phyloP scores from a whole-genome alignment of 164 flowering plant genomes.

The Tetracentron sinense region DNA sequence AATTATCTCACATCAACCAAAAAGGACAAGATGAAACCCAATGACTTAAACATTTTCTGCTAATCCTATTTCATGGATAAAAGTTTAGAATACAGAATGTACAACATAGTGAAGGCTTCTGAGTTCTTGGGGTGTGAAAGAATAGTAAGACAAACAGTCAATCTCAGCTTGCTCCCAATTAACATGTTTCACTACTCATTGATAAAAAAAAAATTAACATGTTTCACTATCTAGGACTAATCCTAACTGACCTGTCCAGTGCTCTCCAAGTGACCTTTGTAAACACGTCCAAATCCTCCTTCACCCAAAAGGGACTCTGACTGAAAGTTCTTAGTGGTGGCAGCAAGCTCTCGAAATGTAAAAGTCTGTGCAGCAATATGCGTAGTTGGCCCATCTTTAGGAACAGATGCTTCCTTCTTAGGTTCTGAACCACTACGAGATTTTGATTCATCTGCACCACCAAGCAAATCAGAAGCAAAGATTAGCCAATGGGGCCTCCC shows the following conservation, averaged over 20 bases:
- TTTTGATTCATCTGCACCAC: constrained; percentile 53
- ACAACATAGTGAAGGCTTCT: background rate
- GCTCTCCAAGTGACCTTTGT: constrained; percentile 75
- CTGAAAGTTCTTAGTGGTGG: constrained; percentile 77
- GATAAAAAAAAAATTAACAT: background rate
- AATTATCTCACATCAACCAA: constrained; percentile 1
- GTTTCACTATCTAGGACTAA: background rate
- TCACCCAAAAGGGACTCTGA: constrained; percentile 74
- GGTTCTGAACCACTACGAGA: constrained; percentile 45
- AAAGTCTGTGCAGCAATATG: constrained; percentile 81
- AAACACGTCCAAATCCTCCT: constrained; percentile 91
- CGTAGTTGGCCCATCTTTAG: constrained; percentile 56
- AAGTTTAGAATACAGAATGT: background rate
- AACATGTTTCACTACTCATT: background rate
- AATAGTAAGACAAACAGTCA: background rate
- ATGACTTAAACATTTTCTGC: no score
- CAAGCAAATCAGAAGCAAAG: background rate
- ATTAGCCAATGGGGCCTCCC: no score
- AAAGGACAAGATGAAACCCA: background rate
- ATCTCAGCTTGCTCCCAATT: background rate
- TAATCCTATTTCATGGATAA: background rate
- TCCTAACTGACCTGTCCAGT: constrained; percentile 57
- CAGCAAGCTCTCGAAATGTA: constrained; percentile 79
- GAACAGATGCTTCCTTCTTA: constrained; percentile 48
- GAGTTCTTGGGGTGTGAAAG: background rate